Evolutionary conservation across 2,329 filamentous ascomycete genomes (phyloP), one percentile per base, ranked within the genome.

Genomic region (Metarhizium guizhouense): DNA sequence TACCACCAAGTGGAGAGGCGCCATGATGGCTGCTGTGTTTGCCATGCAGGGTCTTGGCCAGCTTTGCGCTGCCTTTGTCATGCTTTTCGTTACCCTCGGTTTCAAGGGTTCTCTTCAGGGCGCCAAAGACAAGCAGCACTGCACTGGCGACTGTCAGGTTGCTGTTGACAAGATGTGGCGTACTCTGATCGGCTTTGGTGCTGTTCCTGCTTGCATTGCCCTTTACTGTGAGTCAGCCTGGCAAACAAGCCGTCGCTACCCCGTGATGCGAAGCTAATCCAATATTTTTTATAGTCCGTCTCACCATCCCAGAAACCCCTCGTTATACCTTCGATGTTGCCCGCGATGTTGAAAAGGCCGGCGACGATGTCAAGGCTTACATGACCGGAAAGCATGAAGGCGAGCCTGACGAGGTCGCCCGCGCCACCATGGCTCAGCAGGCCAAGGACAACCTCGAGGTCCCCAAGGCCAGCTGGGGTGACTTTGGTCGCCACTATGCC

Each of bases 1-100:
- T 11, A 92, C 87, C 4, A 93, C 88, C 54, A 90, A 87, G 71
- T 92, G 88, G 84, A 77, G 89, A 70, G 89, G 88, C 62, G 88
- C 88, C 60, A 94, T 94, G 86, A 92, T 95, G 85, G 87, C 83
- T 38, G 79, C 87, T 16, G 89, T 94, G 54, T 94, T 94, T 65
- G 87, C 88, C 62, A 93, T 92, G 87, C 89, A 95, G 69, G 88
- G 89, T 60, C 80, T 94, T 53, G 89, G 90, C 20, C 89, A 94
- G 70, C 84, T 94, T 54, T 77, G 76, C 30, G 88, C 86, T 51
- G 87, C 87, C 50, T 81, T 93, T 34, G 77, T 94, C 59, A 86
- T 89, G 68, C 76, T 94, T 50, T 88, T 92, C 64, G 80, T 88
- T 56, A 87, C 86, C 0, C 74, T 84, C 14, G 86, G 85, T 51